Conservation (phyloP, 805 yeast genomes). For the Saccharomycopsis malanga region DNA sequence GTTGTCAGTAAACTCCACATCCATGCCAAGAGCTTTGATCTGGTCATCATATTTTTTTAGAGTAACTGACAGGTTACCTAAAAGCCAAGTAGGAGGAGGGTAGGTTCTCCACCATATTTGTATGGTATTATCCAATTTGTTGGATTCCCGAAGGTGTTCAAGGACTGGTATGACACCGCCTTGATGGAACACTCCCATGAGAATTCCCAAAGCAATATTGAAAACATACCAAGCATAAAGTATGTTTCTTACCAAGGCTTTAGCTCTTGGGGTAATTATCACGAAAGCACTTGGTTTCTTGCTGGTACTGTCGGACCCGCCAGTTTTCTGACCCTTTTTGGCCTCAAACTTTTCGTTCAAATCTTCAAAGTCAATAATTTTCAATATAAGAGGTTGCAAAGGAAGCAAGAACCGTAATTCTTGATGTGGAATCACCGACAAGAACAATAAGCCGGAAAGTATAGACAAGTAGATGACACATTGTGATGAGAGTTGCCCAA, state of each 20-base stretch:
- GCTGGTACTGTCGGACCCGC: neutral
- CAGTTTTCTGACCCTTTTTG: neutral
- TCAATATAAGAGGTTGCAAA: conserved; percentile 52
- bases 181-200: conserved; percentile 84
- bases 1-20: conserved; percentile 7
- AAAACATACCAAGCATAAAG: conserved; percentile 51
- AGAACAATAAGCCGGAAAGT: conserved; percentile 49
- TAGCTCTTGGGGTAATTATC: conserved; percentile 20
- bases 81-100: conserved; percentile 86
- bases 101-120: conserved; percentile 92
- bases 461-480: conserved; percentile 56
- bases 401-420: conserved; percentile 87
- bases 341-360: conserved; percentile 15
- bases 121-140: conserved; percentile 21
- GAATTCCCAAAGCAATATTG: conserved; percentile 47
- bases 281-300: conserved; percentile 5
- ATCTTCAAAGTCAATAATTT: conserved; percentile 22
- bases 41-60: conserved; percentile 20
- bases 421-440: conserved; percentile 84
- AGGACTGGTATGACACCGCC: conserved; percentile 79
- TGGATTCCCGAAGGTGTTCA: conserved; percentile 30
- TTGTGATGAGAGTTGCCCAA: conserved; percentile 17
- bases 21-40: conserved; percentile 22
- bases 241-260: conserved; percentile 21
- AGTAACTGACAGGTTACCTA: conserved; percentile 26